Base-by-base conservation (phyloP, 208 protist genomes). In the Porcisia deanei region DNA sequence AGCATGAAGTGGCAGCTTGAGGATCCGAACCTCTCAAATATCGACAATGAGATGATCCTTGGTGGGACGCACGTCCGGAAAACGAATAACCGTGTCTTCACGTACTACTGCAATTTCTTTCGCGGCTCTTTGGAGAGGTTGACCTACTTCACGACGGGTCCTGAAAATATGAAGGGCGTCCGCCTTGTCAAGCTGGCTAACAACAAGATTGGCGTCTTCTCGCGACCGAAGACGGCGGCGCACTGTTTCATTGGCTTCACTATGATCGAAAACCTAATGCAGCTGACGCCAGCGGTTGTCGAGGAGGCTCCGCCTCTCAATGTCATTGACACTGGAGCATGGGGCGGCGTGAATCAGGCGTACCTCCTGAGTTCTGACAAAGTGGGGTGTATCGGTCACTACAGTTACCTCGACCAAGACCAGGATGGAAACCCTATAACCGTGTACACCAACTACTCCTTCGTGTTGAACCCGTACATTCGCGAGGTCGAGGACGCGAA, bases 131-230 rank as follows among this genome's bases (percentile, higher is more conserved):
- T 82, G 2, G 63, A 71, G n/a, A 68, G 72, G 2, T 14, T 87
- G 66, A 70, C 54, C 54, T 89, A 91, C 79, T 91, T 88, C 72
- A 89, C 88, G 14, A 85, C 80, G 5, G 83, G 84, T 12, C 85
- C 88, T 3, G 78, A 89, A 71, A 82, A 89, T 64, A 89, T 91
- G 85, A 89, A 89, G 78, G 88, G 88, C 66, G 85, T 89, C 34
- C 80, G 82, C 20, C 60, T 90, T 14, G 75, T 88, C 49, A 70
- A 83, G 64, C 74, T 89, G 1, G 76, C 85, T 43, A 81, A 87
- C 64, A 77, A 77, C 63, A 85, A 85, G 60, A 76, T 91, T 45
- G 88, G 85, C 37, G 85, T 88, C 49, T 89, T 91, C 43, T 88
- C 83, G 14, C 79, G 81, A 30, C 75, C 76, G 9, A 75, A 79